These are phyloP conservation scores for Talaromyces sp. DNA, from an alignment of 2,329 filamentous ascomycete species.

Conservation along the genomic window DNA sequence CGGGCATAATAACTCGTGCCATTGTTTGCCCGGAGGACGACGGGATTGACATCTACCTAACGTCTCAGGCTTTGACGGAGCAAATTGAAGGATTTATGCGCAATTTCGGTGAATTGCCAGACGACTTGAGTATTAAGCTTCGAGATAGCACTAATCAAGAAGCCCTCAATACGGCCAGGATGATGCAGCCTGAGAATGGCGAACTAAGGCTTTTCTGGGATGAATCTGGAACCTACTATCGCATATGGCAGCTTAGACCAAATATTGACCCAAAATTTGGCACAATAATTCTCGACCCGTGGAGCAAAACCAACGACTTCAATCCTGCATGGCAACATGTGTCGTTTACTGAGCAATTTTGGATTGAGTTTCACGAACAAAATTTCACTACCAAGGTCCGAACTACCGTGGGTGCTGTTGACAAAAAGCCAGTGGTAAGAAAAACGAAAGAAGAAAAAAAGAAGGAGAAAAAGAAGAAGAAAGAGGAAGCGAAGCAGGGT, in stretches of 20 bases:
- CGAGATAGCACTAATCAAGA: background rate
- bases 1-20: background rate
- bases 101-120: background rate
- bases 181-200: background rate
- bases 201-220: background rate
- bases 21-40: background rate
- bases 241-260: background rate
- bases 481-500: background rate
- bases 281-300: background rate
- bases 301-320: background rate
- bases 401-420: background rate
- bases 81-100: background rate
- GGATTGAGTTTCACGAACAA: background rate
- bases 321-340: background rate
- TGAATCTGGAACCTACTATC: background rate
- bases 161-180: background rate
- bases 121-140: background rate
- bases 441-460: background rate
- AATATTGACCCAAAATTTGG: background rate
- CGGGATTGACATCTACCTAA: background rate
- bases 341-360: background rate
- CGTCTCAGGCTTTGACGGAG: background rate
- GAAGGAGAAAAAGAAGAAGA: background rate
- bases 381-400: background rate
- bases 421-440: background rate